Evolutionary conservation across 352 stramenopile species (phyloP).

Genomic region (Globisporangium viniferum): DNA sequence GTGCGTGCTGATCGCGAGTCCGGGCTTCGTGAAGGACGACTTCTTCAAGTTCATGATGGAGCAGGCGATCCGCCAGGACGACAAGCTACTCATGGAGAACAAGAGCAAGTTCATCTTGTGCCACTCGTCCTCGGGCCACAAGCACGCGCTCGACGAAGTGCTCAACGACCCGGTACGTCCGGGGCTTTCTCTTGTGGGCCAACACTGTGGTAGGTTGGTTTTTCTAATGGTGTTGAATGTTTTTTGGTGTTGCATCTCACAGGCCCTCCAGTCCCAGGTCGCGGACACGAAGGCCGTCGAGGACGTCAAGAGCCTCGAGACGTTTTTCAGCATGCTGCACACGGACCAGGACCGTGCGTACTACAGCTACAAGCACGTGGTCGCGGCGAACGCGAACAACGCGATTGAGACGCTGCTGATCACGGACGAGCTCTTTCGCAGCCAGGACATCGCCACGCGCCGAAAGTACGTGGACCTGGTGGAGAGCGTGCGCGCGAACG

Average conservation of each 20-base stretch:
- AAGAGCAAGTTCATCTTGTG: constrained; percentile 96
- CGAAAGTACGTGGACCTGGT: constrained; percentile 94
- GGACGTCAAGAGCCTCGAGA: constrained; percentile 90
- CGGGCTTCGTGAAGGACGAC: constrained; percentile 97
- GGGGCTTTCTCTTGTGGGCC: neutral
- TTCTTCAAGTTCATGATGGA: constrained; percentile 96
- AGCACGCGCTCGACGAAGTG: constrained; percentile 97
- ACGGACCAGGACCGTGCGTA: constrained; percentile 95
- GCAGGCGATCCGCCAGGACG: constrained; percentile 90
- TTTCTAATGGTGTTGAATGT: neutral
- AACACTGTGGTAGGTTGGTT: neutral
- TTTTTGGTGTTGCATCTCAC: neutral
- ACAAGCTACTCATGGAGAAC: constrained; percentile 95
- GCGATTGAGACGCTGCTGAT: constrained; percentile 96
- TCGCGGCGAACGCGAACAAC: constrained; percentile 87
- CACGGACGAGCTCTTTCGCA: constrained; percentile 94
- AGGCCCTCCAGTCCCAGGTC: constrained; percentile 89
- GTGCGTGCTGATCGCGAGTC: constrained; percentile 93
- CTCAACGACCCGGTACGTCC: constrained; percentile 82
- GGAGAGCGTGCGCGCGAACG: constrained; percentile 90
- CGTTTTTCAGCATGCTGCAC: constrained; percentile 97
- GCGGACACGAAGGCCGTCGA: constrained; percentile 94
- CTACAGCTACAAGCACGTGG: constrained; percentile 96
- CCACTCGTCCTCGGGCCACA: constrained; percentile 95
- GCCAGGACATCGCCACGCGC: constrained; percentile 86